These are phyloP conservation scores for Talaromyces amestolkiae DNA, from an alignment of 2,329 filamentous ascomycete species.

Conservation along the genomic window DNA sequence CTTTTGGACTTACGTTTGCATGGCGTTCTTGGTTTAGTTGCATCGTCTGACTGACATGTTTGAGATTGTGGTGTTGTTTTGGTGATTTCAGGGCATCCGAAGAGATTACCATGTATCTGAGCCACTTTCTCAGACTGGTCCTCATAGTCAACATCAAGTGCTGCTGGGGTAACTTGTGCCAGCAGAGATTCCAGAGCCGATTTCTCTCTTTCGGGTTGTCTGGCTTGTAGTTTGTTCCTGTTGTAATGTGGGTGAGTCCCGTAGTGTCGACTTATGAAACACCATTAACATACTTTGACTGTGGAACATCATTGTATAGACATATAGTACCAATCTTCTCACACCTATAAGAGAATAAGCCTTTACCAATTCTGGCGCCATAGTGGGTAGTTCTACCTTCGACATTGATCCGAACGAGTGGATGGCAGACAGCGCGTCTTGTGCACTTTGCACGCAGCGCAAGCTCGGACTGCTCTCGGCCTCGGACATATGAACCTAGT, in stretches of 20 bases:
- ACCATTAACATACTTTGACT: neutral
- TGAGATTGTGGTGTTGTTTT: neutral
- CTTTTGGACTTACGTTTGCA: neutral
- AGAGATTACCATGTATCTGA: constrained; percentile 8
- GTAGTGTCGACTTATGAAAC: neutral
- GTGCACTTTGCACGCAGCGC: constrained; percentile 14
- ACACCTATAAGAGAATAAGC: constrained; percentile 4
- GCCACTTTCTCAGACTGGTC: constrained; percentile 11
- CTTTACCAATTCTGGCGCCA: neutral
- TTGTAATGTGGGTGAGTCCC: neutral
- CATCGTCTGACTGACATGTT: neutral
- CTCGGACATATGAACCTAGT: constrained; percentile 12
- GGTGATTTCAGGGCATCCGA: neutral
- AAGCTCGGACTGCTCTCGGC: constrained; percentile 15
- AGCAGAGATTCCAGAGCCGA: constrained; percentile 1
- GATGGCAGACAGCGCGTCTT: constrained; percentile 18
- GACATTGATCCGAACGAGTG: constrained; percentile 8
- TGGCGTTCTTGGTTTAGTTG: neutral
- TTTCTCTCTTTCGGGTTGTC: neutral
- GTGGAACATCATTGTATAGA: neutral
- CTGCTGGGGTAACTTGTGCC: neutral
- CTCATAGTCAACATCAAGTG: constrained; percentile 8
- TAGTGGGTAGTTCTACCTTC: constrained; percentile 7
- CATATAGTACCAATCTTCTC: constrained; percentile 15
- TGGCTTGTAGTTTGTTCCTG: constrained; percentile 6